Evolutionary conservation across 2,329 filamentous ascomycete genomes (phyloP).

Genomic region (Fusarium redolens): DNA sequence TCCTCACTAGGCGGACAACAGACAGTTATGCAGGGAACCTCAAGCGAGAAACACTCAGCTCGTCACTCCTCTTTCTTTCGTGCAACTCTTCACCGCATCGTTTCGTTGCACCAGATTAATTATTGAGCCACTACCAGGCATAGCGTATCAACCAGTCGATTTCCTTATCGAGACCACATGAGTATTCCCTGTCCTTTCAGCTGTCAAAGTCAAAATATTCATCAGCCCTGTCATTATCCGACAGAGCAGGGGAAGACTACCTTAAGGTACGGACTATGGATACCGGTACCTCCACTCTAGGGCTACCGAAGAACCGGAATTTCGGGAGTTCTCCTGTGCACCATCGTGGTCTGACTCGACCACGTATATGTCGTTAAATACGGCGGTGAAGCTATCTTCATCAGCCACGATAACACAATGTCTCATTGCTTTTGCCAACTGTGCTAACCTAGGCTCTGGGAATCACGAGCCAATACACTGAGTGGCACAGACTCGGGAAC

Average conservation of each 20-base stretch:
- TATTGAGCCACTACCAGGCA: conserved; percentile 6
- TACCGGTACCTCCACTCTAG: background rate
- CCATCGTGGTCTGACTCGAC: conserved; percentile 5
- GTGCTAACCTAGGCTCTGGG: background rate
- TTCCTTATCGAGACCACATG: conserved; percentile 19
- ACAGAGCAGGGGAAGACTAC: background rate
- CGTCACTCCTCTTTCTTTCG: conserved; percentile 7
- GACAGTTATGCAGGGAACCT: conserved; percentile 22
- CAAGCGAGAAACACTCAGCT: conserved; percentile 27
- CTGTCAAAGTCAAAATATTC: conserved; percentile 2
- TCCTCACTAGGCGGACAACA: background rate
- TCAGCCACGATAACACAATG: background rate
- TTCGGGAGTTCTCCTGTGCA: background rate
- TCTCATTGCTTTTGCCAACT: conserved; percentile 1
- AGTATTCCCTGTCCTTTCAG: conserved; percentile 14
- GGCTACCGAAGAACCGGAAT: conserved; percentile 1
- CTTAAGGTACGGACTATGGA: background rate
- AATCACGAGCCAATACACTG: background rate
- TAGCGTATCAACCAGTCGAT: conserved; percentile 11
- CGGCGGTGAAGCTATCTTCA: background rate
- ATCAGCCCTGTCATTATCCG: conserved; percentile 7
- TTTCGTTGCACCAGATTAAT: conserved; percentile 27
- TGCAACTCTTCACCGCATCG: conserved; percentile 36
- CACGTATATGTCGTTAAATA: background rate
- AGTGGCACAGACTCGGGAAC: background rate